These are phyloP conservation scores for Nakaseomyces nivariensis DNA, from an alignment of 1,139 yeast genomes.

Conservation along the genomic window DNA sequence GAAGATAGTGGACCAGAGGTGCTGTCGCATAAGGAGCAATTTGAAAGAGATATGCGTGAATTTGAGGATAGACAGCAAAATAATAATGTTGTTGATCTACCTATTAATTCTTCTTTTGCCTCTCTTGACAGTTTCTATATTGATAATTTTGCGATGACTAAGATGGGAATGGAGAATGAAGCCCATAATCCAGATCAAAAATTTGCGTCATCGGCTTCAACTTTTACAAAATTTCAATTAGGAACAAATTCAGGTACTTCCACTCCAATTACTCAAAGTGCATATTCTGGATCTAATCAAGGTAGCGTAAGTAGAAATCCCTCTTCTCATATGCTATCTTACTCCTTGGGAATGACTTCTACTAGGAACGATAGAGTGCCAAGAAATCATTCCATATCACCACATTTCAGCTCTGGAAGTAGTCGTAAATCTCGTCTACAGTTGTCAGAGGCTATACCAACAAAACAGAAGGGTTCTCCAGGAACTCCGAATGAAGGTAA, in stretches of 20 bases:
- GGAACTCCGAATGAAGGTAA: neutral
- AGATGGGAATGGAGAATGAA: slow-evolving; percentile 11
- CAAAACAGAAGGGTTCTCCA: neutral
- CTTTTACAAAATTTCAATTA: slow-evolving; percentile 5
- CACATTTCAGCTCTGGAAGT: neutral
- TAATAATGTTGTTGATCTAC: slow-evolving; percentile 38
- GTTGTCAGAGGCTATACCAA: neutral
- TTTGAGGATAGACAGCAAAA: slow-evolving; percentile 34
- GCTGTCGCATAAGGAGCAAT: slow-evolving; percentile 8
- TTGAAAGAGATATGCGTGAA: slow-evolving; percentile 23
- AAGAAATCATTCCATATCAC: slow-evolving; percentile 1
- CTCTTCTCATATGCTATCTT: slow-evolving; percentile 2
- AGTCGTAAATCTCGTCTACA: neutral
- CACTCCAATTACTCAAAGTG: neutral
- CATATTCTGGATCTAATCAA: neutral
- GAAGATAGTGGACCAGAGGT: slow-evolving; percentile 5
- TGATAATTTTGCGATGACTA: slow-evolving; percentile 35
- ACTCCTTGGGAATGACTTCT: slow-evolving; percentile 5
- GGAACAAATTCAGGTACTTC: slow-evolving; percentile 3
- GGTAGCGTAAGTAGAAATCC: slow-evolving; percentile 4
- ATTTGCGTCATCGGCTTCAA: slow-evolving; percentile 1
- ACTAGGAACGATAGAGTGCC: slow-evolving; percentile 8
- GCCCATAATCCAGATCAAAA: slow-evolving; percentile 3
- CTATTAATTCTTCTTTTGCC: slow-evolving; percentile 66
- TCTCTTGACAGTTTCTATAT: slow-evolving; percentile 66